Base-by-base conservation (phyloP, 768 basidiomycete species). In the Suillus subaureus region DNA sequence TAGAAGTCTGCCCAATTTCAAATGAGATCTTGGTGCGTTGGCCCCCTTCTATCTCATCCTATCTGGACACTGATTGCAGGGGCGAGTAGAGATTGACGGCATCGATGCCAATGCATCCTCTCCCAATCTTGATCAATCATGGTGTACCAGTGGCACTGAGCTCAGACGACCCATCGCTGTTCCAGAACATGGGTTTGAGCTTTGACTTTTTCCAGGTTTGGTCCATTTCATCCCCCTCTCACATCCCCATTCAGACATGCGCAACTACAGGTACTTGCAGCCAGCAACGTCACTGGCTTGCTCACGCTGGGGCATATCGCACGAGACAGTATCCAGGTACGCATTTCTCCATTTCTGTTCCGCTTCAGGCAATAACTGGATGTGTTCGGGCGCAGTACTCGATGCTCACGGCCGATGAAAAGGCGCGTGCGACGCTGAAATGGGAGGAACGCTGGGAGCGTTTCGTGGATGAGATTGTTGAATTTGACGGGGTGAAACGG, bases 1-100 rank as follows among this genome's bases (percentile, higher is more conserved):
- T 93, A 23, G 92, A 93, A 77, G 83, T 92, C 28, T 93, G 92
- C 72, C 91, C 92, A 2, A 91, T 93, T 66, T 93, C 91, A 60
- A 92, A 93, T 66, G 90, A 93, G 70, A 86, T 93, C 43, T 76
- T 93, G 74, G 90, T 91, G 72, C 74, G 71, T 65, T 61, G 26
- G 16, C 23, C 68, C 6, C 42, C 1, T 55, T 52, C 52, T 12
- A 31, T 55, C 39, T 9, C 23, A 52, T 33, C 12, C 49, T 28
- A 49, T 49, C 63, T 2, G 45, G 28, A 6, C 55, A 28, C 58
- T 60, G 42, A 28, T 58, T 37, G 12, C 18, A 40, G 62, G 40
- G 26, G 6, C 9, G 31, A 39, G 13, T 69, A 91, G 89, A 86
- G 91, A 12, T 78, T 92, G 61, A 89, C 91, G 3, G 86, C 90